These are phyloP conservation scores for Colletotrichum chrysophilum DNA, from an alignment of 2,329 filamentous ascomycete species.

Conservation along the genomic window DNA sequence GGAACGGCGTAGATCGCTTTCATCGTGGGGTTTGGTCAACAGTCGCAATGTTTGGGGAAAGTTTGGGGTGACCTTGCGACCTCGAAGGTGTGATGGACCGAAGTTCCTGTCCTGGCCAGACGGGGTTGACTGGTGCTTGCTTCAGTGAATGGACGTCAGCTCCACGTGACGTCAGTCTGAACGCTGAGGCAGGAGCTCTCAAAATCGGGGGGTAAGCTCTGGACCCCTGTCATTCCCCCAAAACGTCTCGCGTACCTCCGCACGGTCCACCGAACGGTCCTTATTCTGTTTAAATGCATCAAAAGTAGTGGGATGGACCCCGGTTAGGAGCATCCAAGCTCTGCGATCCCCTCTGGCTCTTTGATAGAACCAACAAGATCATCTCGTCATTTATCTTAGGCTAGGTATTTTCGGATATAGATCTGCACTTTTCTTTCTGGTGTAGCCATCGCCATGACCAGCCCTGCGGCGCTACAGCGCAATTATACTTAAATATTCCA, in stretches of 20 bases:
- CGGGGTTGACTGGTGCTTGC: constrained; percentile 2
- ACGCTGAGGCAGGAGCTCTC: not conserved
- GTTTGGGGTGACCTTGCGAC: not conserved
- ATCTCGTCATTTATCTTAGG: not conserved
- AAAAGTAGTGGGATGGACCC: not conserved
- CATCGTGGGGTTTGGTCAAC: constrained; percentile 45
- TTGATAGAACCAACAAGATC: not conserved
- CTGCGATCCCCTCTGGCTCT: not conserved
- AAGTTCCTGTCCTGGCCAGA: not conserved
- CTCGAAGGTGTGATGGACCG: not conserved
- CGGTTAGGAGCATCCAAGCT: not conserved
- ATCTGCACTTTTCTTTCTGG: not conserved
- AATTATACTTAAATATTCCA: not conserved
- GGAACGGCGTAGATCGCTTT: constrained; percentile 63
- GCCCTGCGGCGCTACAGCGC: not conserved
- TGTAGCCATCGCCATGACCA: not conserved
- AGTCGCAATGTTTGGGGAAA: not conserved
- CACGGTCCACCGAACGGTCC: not conserved
- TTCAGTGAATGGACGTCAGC: not conserved
- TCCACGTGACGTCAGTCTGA: constrained; percentile 19
- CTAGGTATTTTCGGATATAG: not conserved
- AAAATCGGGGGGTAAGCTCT: not conserved
- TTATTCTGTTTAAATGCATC: not conserved
- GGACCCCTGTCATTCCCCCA: not conserved
- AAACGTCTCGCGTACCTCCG: not conserved